These are phyloP conservation scores for Pichia sp. DNA, from an alignment of 1,139 yeast genomes.

Conservation along the genomic window DNA sequence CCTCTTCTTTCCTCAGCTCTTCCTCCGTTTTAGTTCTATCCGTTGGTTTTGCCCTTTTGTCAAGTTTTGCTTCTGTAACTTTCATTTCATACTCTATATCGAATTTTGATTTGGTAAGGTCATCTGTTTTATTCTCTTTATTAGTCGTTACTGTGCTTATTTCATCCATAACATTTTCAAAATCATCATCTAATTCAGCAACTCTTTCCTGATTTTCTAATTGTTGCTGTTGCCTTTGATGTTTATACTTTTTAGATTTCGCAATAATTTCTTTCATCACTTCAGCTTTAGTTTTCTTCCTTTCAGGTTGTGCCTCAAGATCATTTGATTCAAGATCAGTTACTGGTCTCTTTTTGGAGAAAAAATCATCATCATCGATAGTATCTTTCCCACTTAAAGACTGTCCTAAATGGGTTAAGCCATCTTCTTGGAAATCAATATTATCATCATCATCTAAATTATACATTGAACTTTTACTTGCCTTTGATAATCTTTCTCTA, in stretches of 20 bases:
- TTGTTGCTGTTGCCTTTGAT: slow-evolving; percentile 76
- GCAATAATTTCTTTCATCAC: slow-evolving; percentile 97
- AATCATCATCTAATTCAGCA: slow-evolving; percentile 69
- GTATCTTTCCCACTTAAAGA: slow-evolving; percentile 34
- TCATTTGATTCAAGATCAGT: slow-evolving; percentile 29
- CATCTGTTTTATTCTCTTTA: slow-evolving; percentile 22
- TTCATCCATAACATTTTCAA: slow-evolving; percentile 70
- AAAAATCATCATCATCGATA: slow-evolving; percentile 30
- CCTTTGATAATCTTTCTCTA: slow-evolving; percentile 63
- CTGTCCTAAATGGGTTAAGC: slow-evolving; percentile 76
- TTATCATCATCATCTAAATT: slow-evolving; percentile 70
- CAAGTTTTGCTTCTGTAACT: slow-evolving; percentile 74
- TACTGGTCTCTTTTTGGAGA: slow-evolving; percentile 24
- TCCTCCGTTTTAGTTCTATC: slow-evolving; percentile 91
- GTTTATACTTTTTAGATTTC: slow-evolving; percentile 83
- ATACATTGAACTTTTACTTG: slow-evolving; percentile 50
- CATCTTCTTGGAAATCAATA: slow-evolving; percentile 33
- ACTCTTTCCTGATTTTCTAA: slow-evolving; percentile 65
- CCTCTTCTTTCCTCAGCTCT: slow-evolving; percentile 64
- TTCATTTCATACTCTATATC: slow-evolving; percentile 65
- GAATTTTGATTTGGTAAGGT: slow-evolving; percentile 32
- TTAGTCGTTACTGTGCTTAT: slow-evolving; percentile 23
- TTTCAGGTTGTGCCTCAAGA: slow-evolving; percentile 36
- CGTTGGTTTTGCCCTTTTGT: slow-evolving; percentile 90
- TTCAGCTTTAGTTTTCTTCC: slow-evolving; percentile 83